Percentiles rank a stretch among this genome's conserved stretches.
Conservation (phyloP, 1,284 basidiomycete genomes). For the Cryptococcus neoformans region DNA sequence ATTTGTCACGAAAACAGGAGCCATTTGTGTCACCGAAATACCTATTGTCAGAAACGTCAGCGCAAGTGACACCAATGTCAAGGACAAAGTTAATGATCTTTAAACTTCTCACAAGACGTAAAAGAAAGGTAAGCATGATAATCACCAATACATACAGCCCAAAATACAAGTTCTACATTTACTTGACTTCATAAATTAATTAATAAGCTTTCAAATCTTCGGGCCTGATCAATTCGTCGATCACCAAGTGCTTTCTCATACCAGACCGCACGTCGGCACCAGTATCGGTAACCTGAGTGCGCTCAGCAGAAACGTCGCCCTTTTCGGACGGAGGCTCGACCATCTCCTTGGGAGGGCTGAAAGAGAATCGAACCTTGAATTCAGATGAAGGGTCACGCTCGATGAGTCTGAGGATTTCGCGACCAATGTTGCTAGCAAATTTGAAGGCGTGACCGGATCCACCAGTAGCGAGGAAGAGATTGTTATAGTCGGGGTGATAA, state of each 20-base stretch:
- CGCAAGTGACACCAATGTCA: no score
- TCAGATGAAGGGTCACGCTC: slow-evolving; percentile 60
- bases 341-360: slow-evolving; percentile 26
- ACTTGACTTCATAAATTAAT: not conserved
- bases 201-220: slow-evolving; percentile 24
- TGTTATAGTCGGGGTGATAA: slow-evolving; percentile 46
- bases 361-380: slow-evolving; percentile 58
- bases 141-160: no score
- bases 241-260: slow-evolving; percentile 24
- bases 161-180: not conserved
- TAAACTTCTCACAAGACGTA: not conserved
- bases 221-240: slow-evolving; percentile 30
- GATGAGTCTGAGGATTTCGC: slow-evolving; percentile 67
- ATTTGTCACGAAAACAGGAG: no score
- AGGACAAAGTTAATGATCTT: no score
- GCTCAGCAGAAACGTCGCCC: slow-evolving; percentile 13
- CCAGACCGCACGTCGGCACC: slow-evolving; percentile 41
- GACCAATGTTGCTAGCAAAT: slow-evolving; percentile 81
- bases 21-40: no score
- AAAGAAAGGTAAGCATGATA: not conserved
- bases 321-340: slow-evolving; percentile 7
- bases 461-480: slow-evolving; percentile 51
- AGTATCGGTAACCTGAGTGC: slow-evolving; percentile 10
- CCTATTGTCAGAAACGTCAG: no score
- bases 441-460: slow-evolving; percentile 54